A percentile compares a stretch with the other conserved stretches of the same genome.
These are phyloP conservation scores for Tetrapisispora taiwanensis DNA, from an alignment of 805 yeast species.

Conservation along the genomic window DNA sequence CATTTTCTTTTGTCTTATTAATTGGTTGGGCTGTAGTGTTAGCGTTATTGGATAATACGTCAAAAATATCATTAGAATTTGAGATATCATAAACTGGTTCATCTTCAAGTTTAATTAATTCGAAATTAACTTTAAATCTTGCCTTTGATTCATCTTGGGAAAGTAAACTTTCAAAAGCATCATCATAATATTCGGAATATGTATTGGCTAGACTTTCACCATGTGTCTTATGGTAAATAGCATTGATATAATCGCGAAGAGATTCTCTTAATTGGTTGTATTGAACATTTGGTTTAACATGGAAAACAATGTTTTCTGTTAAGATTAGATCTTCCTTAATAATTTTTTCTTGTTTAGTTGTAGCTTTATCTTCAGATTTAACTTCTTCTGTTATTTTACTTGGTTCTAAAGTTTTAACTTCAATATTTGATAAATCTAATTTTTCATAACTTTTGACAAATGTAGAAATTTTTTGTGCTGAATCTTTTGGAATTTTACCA, in stretches of 20 bases:
- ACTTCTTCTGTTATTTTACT: constrained; percentile 12
- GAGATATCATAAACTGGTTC: background rate
- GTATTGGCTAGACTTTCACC: constrained; percentile 12
- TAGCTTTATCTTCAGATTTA: constrained; percentile 9
- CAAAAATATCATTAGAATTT: constrained; percentile 16
- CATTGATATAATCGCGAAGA: constrained; percentile 36
- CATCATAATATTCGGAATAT: constrained; percentile 44
- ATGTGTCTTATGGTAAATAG: constrained; percentile 33
- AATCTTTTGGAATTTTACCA: constrained; percentile 55
- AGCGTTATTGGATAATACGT: constrained; percentile 11
- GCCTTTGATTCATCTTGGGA: constrained; percentile 31
- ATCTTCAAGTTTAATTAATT: constrained; percentile 9
- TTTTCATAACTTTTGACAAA: constrained; percentile 47
- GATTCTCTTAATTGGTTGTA: constrained; percentile 35
- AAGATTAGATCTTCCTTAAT: constrained; percentile 4
- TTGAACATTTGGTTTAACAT: constrained; percentile 24
- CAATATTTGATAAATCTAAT: constrained; percentile 65
- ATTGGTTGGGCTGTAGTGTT: background rate
- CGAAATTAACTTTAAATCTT: constrained; percentile 19
- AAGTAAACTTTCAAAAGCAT: constrained; percentile 48
- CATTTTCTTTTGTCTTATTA: background rate
- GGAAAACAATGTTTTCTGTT: constrained; percentile 22
- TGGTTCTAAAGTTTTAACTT: constrained; percentile 26
- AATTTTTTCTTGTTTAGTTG: constrained; percentile 24
- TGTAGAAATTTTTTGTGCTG: constrained; percentile 44